These are phyloP conservation scores for Rhodotorula taiwanensis DNA, from an alignment of 768 basidiomycete genomes.

Conservation along the genomic window DNA sequence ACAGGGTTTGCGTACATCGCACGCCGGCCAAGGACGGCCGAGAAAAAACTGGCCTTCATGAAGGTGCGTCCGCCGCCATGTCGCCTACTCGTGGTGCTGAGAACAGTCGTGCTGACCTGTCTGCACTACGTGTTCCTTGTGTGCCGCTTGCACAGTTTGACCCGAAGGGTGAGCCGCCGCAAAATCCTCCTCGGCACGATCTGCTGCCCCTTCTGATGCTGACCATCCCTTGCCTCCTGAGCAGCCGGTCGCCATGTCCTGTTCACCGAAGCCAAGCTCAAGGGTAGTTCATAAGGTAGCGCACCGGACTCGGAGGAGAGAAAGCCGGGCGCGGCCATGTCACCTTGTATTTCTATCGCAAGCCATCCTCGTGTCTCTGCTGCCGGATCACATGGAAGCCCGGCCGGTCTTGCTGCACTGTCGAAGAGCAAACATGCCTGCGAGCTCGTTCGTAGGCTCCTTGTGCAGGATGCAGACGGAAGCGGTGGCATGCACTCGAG, in stretches of 20 bases:
- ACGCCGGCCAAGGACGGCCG: constrained; percentile 28
- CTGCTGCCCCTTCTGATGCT: neutral
- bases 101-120: no score
- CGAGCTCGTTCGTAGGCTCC: no score
- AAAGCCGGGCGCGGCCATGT: no score
- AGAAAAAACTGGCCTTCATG: constrained; percentile 38
- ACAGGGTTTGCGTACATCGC: constrained; percentile 36
- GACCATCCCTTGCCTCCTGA: neutral
- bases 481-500: no score
- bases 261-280: constrained; percentile 36
- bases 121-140: no score
- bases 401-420: no score
- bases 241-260: constrained; percentile 33
- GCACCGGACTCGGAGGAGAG: no score
- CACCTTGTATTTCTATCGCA: no score
- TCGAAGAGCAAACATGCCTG: no score
- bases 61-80: constrained; percentile 10
- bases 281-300: constrained; percentile 11
- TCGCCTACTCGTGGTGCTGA: neutral
- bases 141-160: constrained; percentile 34
- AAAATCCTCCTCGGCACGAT: neutral
- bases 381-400: no score
- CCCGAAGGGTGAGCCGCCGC: constrained; percentile 24
- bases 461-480: no score
- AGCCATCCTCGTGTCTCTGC: no score